These are phyloP conservation scores for Cystobasidium sp. DNA, from an alignment of 1,284 basidiomycete genomes.

Conservation along the genomic window DNA sequence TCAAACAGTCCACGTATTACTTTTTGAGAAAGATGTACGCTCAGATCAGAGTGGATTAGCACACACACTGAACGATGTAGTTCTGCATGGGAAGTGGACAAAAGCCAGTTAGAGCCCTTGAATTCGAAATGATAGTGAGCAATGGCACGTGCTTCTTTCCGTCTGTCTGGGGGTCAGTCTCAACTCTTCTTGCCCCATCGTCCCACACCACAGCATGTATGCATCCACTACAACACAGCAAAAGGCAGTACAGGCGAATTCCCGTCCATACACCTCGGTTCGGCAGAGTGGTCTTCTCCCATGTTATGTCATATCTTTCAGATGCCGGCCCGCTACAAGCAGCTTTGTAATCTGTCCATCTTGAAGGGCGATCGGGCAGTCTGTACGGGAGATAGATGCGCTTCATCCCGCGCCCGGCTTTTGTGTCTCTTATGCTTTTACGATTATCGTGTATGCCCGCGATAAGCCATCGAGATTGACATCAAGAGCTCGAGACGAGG, in stretches of 20 bases:
- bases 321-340: not conserved
- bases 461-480: too few relatives aligned
- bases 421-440: not conserved
- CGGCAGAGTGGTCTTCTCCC: too few relatives aligned
- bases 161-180: too few relatives aligned
- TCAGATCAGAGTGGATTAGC: constrained; percentile 59
- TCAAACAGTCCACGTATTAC: constrained; percentile 84
- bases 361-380: not conserved
- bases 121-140: not conserved
- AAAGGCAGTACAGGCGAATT: not conserved
- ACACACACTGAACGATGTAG: not conserved
- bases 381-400: not conserved
- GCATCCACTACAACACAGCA: too few relatives aligned
- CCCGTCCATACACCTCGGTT: too few relatives aligned
- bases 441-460: too few relatives aligned
- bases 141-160: too few relatives aligned
- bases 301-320: too few relatives aligned
- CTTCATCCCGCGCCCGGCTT: not conserved
- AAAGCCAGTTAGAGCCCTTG: not conserved
- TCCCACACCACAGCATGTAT: too few relatives aligned
- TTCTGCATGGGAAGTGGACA: not conserved
- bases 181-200: too few relatives aligned
- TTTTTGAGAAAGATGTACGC: constrained; percentile 76
- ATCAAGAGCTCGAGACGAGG: too few relatives aligned
- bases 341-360: constrained; percentile 10